Conservation (phyloP, 176 grass and related monocot genomes). For the Carex cristatella region DNA sequence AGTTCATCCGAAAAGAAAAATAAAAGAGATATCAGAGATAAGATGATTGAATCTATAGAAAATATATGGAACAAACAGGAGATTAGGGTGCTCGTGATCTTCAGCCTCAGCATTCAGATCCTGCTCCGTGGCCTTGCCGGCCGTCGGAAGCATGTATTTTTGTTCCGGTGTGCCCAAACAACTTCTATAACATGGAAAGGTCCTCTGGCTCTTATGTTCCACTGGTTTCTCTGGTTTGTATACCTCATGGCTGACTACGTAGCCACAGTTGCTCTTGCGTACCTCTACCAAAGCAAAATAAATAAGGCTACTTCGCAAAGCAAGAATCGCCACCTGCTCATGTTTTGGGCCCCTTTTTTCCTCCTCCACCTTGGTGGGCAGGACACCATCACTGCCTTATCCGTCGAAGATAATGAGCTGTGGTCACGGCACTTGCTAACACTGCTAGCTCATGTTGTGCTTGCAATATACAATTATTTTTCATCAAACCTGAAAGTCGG, state of each 20-base stretch:
- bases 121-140: too few relatives aligned
- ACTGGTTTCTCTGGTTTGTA: constrained; percentile 16
- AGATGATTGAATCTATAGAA: too few relatives aligned
- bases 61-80: too few relatives aligned
- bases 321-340: neutral
- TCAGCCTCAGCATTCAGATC: too few relatives aligned
- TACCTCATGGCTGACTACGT: constrained; percentile 32
- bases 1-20: too few relatives aligned
- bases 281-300: constrained; percentile 12
- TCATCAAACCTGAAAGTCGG: neutral
- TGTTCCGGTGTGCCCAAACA: too few relatives aligned
- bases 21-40: too few relatives aligned
- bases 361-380: constrained; percentile 55
- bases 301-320: too few relatives aligned
- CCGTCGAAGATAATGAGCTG: constrained; percentile 7
- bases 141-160: too few relatives aligned
- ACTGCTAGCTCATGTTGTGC: constrained; percentile 27
- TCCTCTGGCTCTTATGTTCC: constrained; percentile 25
- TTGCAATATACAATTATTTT: constrained; percentile 10
- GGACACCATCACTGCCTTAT: neutral
- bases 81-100: too few relatives aligned
- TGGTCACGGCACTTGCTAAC: constrained; percentile 43
- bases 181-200: too few relatives aligned
- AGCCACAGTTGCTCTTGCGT: constrained; percentile 22
- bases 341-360: constrained; percentile 68